Base-by-base conservation (phyloP, 2,329 filamentous ascomycete genomes). In the Sclerotiophoma versabilis region DNA sequence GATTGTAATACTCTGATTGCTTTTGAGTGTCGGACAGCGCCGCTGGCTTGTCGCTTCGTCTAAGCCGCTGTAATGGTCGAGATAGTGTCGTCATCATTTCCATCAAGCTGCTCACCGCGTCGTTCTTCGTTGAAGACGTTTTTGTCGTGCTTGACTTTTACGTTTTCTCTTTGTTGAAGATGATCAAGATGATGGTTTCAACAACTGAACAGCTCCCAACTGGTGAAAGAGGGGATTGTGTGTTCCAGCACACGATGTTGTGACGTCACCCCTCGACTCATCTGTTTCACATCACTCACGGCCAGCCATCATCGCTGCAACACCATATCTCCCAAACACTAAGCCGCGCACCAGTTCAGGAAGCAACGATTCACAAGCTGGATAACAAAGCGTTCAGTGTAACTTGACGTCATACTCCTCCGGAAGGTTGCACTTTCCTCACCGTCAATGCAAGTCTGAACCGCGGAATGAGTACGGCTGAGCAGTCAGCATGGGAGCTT, bases 291-390 rank as follows among this genome's bases (percentile, higher is more conserved):
- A 14, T 34, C 14, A 32, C 26, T n/a, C 14, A 32, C 26, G 12
- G 11, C 26, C 41, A 36, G 41, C 36, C 45, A 42, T 46, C 9
- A 44, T 54, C 36, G 49, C 44, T 52, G 37, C 46, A 44, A 48
- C 30, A 36, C 32, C 30, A 22, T 45, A 26, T 23, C 23, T 30
- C 22, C 27, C 33, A 54, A 38, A 49, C 38, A 36, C 17, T 19
- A 39, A 49, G 11, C 12, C 5, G 17, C 8, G 10, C 15, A 7
- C n/a, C 15, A 46, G 10, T 3, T 20, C 4, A 3, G 11, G 6
- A 14, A 29, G 15, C 19, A 2, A n/a, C 1, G n/a, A 7, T 12
- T 11, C n/a, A 26, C 4, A 11, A 11, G 11, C 11, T 22, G 17
- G 2, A 17, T 3, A 25, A 30, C 6, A 17, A 36, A 25, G 23